Base-by-base conservation (phyloP, 1,284 basidiomycete genomes). In the Tilletia walkeri region DNA sequence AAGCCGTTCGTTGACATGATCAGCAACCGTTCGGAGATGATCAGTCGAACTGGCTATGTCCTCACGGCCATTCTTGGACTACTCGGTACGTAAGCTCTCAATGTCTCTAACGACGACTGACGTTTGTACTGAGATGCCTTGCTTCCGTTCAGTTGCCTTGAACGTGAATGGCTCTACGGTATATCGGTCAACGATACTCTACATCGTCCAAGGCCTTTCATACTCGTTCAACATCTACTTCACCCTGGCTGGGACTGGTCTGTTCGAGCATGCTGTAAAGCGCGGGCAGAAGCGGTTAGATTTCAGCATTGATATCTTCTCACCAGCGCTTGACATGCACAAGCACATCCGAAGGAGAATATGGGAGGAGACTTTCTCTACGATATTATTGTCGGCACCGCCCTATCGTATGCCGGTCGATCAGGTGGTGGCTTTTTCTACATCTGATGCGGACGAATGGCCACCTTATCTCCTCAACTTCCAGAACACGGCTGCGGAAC, bases 251-350 rank as follows among this genome's bases (percentile, higher is more conserved):
- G 69, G 75, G 63, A 74, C 71, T 24, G 74, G 65, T 41, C 73
- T 71, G 34, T 76, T 69, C n/a, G 77, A 78, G 39, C 70, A 78
- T 14, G 39, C 74, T 30, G 72, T 81, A 65, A 75, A 81, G 89
- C 89, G 87, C 53, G 78, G 89, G 45, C 87, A 89, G 24, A 86
- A 87, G 45, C 87, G 91, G 30, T 86, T 92, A 53, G 91, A 92
- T 82, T 92, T 92, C 82, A 90, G 90, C 81, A 88, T 92, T 73
- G 91, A 92, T 81, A 87, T 92, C 67, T 92, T 92, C 80, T 91
- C 90, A n/a, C 90, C 90, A 38, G 85, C 87, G 87, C 82, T 92
- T 71, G 89, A 92, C 81, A 82, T 90, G 56, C 87, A 88, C 0
- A 82, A 88, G 73, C 91, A 93, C 78, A 86, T 88, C 49, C 88